A percentile compares a stretch with the other conserved stretches of the same genome.
Conservation (phyloP, 169 alveolate genomes). For the Plasmodium knowlesi region DNA sequence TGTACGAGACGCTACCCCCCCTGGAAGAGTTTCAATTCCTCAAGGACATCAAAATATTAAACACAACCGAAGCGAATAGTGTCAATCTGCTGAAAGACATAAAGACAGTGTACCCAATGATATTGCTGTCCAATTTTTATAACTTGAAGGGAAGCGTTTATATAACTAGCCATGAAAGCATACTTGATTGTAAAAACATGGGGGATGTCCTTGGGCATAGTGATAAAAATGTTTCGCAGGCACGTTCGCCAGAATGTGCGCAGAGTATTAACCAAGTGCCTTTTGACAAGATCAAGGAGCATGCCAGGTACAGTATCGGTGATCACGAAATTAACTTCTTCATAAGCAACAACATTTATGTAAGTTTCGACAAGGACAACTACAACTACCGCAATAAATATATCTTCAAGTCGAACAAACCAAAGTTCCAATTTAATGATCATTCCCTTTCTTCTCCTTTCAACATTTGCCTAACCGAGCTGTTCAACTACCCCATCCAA, state of each 20-base stretch:
- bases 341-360: conserved; percentile 26
- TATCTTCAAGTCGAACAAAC: conserved; percentile 8
- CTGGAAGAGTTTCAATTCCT: conserved; percentile 9
- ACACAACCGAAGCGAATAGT: conserved; percentile 28
- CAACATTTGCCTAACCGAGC: conserved; percentile 31
- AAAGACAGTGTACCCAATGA: conserved; percentile 56
- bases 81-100: conserved; percentile 40
- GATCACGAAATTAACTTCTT: conserved; percentile 30
- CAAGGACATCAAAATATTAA: conserved; percentile 25
- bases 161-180: conserved; percentile 38
- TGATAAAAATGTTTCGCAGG: background rate
- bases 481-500: conserved; percentile 64
- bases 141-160: conserved; percentile 41
- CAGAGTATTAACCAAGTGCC: background rate
- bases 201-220: conserved; percentile 1
- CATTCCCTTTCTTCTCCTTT: conserved; percentile 38
- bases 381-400: conserved; percentile 14
- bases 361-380: conserved; percentile 50
- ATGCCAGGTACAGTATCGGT: background rate
- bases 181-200: conserved; percentile 6
- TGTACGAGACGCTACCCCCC: conserved; percentile 18
- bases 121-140: conserved; percentile 31
- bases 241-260: background rate
- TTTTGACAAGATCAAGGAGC: conserved; percentile 32
- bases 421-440: background rate